phyloP scores from a whole-genome alignment of 2,329 filamentous ascomycete genomes.

The Colletotrichum aenigma region DNA sequence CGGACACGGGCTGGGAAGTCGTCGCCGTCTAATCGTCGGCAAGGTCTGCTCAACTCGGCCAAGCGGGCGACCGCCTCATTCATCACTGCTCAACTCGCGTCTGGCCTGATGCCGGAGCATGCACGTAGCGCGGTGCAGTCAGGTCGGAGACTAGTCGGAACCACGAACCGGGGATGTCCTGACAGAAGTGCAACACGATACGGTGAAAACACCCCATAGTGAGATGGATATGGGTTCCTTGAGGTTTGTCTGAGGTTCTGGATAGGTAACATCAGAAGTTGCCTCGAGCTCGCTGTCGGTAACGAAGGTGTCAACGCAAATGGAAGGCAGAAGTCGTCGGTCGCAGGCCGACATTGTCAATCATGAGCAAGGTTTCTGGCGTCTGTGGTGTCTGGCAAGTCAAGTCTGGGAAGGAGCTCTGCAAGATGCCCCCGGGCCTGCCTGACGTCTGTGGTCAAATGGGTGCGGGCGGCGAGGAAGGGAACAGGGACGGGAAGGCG shows the following conservation, averaged over 20 bases:
- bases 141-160: neutral
- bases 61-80: neutral
- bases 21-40: neutral
- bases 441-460: neutral
- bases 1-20: neutral
- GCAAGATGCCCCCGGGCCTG: neutral
- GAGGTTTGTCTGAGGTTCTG: neutral
- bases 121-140: neutral
- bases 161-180: neutral
- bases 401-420: neutral
- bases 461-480: neutral
- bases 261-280: neutral
- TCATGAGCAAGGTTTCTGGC: neutral
- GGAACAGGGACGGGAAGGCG: neutral
- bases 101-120: neutral
- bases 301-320: neutral
- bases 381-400: neutral
- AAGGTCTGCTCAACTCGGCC: neutral
- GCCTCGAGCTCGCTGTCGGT: neutral
- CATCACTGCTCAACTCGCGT: neutral
- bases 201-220: neutral
- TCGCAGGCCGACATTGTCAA: neutral
- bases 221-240: constrained; percentile 1
- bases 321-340: neutral
- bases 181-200: neutral